Base-by-base conservation (phyloP, 1,139 yeast genomes). In the Taphrina pruni region DNA sequence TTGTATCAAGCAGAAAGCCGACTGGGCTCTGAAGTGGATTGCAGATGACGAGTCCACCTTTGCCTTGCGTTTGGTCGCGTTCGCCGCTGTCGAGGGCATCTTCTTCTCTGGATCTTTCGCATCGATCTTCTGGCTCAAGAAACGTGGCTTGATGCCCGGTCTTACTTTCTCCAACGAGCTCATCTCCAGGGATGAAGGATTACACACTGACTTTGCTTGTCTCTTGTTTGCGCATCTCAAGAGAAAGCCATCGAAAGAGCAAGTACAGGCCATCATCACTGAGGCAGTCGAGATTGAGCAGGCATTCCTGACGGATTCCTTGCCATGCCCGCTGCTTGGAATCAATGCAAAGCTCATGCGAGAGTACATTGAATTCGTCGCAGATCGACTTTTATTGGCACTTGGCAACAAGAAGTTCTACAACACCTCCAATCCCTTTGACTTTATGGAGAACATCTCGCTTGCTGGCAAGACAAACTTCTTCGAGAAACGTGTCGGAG, bases 61-160 rank as follows among this genome's bases (percentile, higher is more conserved):
- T 77, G 97, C 88, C 75, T 98, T 94, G 84, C 89, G 99, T 80
- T 85, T 94, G 76, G 96, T 95, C 73, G 99, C 99, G 21, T 94
- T 94, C 78, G 99, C 99, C 72, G 99, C 99, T 72, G 97, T 94
- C 72, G 99, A 94, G 83, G 99, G 99, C 82, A 90, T 95, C 75
- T 94, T 94, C 87, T 93, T 94, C 84, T 88, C 96, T 69, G 98
- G 99, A 72, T 92, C 98, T 5, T 94, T 94, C 80, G 99, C 99
- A 64, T 91, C 98, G 70, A 90, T 95, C 78, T 94, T 93, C 83
- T 93, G 98, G 97, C 87, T 94, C 78, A 73, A 93, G 86, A 92
- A 92, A 86, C 88, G 97, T 79, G 98, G 98, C 77, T 84, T 93
- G 78, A 92, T 94, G 97, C 99, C 99, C 64, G 99, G 99, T 77